Base-by-base conservation (phyloP, 371 early-diverging fungal genomes). In the Thermomucor indicae-seudaticae region DNA sequence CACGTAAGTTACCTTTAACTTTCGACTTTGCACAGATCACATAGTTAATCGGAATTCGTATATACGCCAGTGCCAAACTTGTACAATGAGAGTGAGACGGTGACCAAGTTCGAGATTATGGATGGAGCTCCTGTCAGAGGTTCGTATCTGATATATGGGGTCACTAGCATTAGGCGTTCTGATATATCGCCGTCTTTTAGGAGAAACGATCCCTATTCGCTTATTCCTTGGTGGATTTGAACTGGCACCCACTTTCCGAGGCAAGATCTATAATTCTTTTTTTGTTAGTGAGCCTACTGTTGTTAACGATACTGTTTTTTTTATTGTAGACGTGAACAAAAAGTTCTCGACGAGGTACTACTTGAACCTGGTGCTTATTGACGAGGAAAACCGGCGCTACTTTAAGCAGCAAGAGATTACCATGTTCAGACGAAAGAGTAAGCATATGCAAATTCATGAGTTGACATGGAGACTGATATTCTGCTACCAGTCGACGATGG, bases 21-120 rank as follows among this genome's bases (percentile, higher is more conserved):
- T 35, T 29, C 12, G 24, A 41, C 6, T 28, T 35, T 16, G 28
- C n/a, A 17, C 22, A 39, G 2, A 17, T 3, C 19, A 16, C 20
- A 49, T 27, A 25, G 5, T 20, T 5, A 28, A 7, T 16, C 2
- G 27, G 5, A n/a, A n/a, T n/a, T n/a, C n/a, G n/a, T n/a, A n/a
- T n/a, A n/a, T n/a, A n/a, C n/a, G n/a, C n/a, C n/a, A 66, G 92
- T 90, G 27, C 96, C 95, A 11, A 97, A 95, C 60, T 90, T 95
- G 63, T 95, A 93, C 74, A 95, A 95, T 60, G 97, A 98, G 74
- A 94, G 91, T 64, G 97, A 98, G 69, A 97, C 95, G 0, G 86
- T 98, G 28, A 95, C 97, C 45, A 95, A 93, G 68, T 97, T 93
- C 62, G 97, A 98, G 65, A 97, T 98, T 61, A 97, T 98, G 97